phyloP scores from a whole-genome alignment of 202 grass and related monocot genomes.

The Hordeum pubiflorum region DNA sequence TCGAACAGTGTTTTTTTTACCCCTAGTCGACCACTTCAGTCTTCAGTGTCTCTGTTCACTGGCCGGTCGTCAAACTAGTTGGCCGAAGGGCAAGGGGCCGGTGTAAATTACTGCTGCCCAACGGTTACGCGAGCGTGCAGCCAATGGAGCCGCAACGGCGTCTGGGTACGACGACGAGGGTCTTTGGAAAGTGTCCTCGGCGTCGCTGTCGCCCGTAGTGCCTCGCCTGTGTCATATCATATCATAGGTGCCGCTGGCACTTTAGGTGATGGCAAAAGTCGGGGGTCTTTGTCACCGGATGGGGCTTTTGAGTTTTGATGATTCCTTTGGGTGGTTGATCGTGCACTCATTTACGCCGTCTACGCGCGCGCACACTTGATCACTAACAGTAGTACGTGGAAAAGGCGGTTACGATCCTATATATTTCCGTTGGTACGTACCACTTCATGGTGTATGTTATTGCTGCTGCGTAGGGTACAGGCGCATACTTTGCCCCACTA shows the following conservation, averaged over 20 bases:
- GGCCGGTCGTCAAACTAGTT: too few relatives aligned
- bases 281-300: slow-evolving; percentile 6
- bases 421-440: background rate
- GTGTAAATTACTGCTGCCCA: background rate
- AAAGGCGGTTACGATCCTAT: background rate
- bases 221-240: background rate
- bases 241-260: background rate
- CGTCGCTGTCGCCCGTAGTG: background rate
- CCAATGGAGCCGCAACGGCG: background rate
- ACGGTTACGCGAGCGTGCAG: background rate
- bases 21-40: too few relatives aligned
- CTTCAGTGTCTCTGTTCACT: too few relatives aligned
- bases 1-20: too few relatives aligned
- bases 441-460: background rate
- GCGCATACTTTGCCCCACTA: background rate
- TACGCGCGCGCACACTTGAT: background rate
- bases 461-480: background rate
- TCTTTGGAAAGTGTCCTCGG: too few relatives aligned
- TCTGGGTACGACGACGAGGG: too few relatives aligned
- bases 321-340: background rate
- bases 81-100: too few relatives aligned
- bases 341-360: background rate
- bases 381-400: background rate
- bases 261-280: slow-evolving; percentile 3
- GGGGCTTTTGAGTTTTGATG: background rate